Conservation (phyloP, 345 rosid genomes). For the Fremontodendron californicum region DNA sequence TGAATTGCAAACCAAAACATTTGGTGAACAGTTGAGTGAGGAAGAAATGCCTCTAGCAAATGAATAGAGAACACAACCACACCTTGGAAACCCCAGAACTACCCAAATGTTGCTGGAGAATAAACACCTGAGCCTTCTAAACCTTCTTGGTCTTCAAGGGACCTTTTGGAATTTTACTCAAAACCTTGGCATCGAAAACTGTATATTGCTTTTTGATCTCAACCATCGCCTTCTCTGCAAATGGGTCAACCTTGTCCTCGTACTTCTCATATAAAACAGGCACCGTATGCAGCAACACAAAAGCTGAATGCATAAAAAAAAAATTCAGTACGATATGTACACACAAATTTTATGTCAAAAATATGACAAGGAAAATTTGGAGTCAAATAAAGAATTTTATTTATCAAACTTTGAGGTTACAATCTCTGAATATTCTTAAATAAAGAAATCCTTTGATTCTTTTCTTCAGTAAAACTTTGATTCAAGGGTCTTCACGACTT, state of each 20-base stretch:
- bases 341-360: too few species aligned
- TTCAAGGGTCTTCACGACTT: too few species aligned
- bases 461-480: too few species aligned
- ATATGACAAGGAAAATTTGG: too few species aligned
- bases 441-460: too few species aligned
- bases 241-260: conserved; percentile 75
- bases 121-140: neutral
- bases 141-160: too few species aligned
- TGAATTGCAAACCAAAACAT: conserved; percentile 17
- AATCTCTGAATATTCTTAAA: too few species aligned
- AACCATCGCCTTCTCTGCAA: conserved; percentile 61
- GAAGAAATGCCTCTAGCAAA: neutral
- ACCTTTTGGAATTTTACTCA: conserved; percentile 53
- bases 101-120: neutral
- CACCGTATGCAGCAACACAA: conserved; percentile 60
- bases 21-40: neutral
- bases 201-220: conserved; percentile 61
- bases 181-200: conserved; percentile 57
- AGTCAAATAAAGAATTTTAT: too few species aligned
- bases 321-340: neutral
- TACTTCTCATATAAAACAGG: conserved; percentile 75
- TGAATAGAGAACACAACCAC: neutral
- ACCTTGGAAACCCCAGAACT: neutral
- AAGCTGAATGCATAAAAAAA: conserved; percentile 36
- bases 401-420: too few species aligned